These are phyloP conservation scores for Trametes cingulata DNA, from an alignment of 768 basidiomycete species.

Conservation along the genomic window DNA sequence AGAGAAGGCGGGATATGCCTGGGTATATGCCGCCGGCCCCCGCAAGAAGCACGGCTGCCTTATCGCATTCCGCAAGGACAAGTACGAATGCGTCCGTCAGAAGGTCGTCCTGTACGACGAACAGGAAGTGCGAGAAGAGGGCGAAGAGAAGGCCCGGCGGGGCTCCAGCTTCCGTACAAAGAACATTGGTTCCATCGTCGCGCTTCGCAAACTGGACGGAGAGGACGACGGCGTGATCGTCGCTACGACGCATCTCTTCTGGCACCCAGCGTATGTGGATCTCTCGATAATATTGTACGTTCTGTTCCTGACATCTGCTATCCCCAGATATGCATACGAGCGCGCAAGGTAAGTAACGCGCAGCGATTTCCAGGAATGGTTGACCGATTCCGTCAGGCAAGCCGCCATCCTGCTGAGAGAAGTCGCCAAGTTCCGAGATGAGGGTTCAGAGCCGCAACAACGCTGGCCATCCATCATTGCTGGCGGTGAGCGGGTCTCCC, in stretches of 20 bases:
- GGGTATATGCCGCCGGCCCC: slow-evolving; percentile 68
- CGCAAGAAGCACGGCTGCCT: slow-evolving; percentile 86
- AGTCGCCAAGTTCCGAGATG: slow-evolving; percentile 53
- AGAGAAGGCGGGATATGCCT: slow-evolving; percentile 60
- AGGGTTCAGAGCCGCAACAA: slow-evolving; percentile 33
- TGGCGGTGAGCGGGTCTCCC: slow-evolving; percentile 58
- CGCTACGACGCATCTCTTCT: slow-evolving; percentile 92
- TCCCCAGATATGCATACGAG: slow-evolving; percentile 73
- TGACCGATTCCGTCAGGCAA: slow-evolving; percentile 53
- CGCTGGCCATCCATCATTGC: slow-evolving; percentile 82
- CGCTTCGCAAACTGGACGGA: slow-evolving; percentile 49
- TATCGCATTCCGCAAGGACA: slow-evolving; percentile 63
- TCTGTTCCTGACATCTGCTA: slow-evolving; percentile 9
- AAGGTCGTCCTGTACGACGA: slow-evolving; percentile 70
- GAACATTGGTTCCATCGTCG: slow-evolving; percentile 80
- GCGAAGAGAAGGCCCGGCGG: slow-evolving; percentile 36
- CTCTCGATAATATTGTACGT: not conserved
- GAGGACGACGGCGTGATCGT: slow-evolving; percentile 62
- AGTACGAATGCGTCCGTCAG: slow-evolving; percentile 49
- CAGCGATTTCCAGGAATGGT: not conserved
- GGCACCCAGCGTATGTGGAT: slow-evolving; percentile 81
- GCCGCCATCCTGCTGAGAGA: slow-evolving; percentile 71
- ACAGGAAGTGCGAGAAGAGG: slow-evolving; percentile 48
- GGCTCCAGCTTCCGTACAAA: slow-evolving; percentile 70
- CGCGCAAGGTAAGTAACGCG: slow-evolving; percentile 55